Conservation (phyloP, 2,329 filamentous ascomycete genomes). For the Microcyclospora tardicrescens region DNA sequence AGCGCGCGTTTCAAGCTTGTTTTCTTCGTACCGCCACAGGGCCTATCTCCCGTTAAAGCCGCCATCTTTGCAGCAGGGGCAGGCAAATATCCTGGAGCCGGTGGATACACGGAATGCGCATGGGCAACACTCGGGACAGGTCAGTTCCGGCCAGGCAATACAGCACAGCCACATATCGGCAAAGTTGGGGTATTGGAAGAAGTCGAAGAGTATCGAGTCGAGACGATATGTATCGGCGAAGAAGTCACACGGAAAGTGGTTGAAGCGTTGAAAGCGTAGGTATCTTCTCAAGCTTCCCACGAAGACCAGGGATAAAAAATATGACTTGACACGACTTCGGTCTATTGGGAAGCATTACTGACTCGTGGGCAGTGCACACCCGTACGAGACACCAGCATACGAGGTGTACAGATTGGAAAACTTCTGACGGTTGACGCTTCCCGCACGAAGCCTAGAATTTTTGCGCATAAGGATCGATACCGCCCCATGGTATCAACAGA, state of each 20-base stretch:
- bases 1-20: slow-evolving; percentile 28
- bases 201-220: slow-evolving; percentile 48
- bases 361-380: slow-evolving; percentile 26
- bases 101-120: slow-evolving; percentile 31
- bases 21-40: slow-evolving; percentile 30
- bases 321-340: no score
- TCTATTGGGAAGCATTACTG: slow-evolving; percentile 1
- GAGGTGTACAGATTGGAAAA: slow-evolving; percentile 33
- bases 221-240: slow-evolving; percentile 49
- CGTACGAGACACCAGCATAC: slow-evolving; percentile 34
- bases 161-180: slow-evolving; percentile 52
- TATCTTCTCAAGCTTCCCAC: slow-evolving; percentile 8
- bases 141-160: slow-evolving; percentile 51
- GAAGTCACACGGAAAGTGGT: slow-evolving; percentile 46
- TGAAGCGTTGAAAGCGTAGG: slow-evolving; percentile 51
- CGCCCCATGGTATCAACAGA: no score
- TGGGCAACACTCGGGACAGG: slow-evolving; percentile 37
- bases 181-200: slow-evolving; percentile 44
- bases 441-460: no score
- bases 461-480: no score
- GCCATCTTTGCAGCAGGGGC: slow-evolving; percentile 36
- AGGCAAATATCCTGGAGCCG: slow-evolving; percentile 29
- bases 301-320: no score
- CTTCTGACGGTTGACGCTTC: no score
- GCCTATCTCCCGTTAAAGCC: slow-evolving; percentile 27